Evolutionary conservation across 1,284 basidiomycete species (phyloP).

Genomic region (Ustilago sp.): DNA sequence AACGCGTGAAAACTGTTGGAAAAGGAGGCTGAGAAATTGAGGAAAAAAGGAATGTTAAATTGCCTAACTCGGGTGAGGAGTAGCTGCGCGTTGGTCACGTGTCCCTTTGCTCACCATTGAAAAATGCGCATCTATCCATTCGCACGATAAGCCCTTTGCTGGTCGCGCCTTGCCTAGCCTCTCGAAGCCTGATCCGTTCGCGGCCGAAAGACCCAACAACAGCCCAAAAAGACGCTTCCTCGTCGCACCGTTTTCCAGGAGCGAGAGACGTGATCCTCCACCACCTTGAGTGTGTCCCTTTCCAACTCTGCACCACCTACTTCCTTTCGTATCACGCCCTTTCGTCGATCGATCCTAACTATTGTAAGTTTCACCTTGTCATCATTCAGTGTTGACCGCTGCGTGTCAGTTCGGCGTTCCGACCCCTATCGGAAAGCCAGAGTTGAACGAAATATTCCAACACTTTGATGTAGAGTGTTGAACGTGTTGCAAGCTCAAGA

Average conservation of each 20-base stretch:
- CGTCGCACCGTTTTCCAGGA: constrained; percentile 36
- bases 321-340: constrained; percentile 24
- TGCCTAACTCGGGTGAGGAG: no score
- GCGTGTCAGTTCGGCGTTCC: not conserved
- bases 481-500: not conserved
- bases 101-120: no score
- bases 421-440: not conserved
- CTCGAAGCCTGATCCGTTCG: constrained; percentile 36
- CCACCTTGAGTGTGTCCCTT: constrained; percentile 4
- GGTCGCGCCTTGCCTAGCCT: not conserved
- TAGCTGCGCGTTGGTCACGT: no score
- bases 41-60: no score
- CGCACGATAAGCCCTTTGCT: not conserved
- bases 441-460: not conserved
- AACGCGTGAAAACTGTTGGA: no score
- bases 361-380: constrained; percentile 19
- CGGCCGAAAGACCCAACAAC: constrained; percentile 43
- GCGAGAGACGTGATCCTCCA: constrained; percentile 25
- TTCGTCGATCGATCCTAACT: constrained; percentile 24
- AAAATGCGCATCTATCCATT: no score
- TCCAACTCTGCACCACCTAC: constrained; percentile 18
- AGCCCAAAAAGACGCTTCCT: constrained; percentile 11
- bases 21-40: no score
- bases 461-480: not conserved
- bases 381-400: not conserved